phyloP scores from a whole-genome alignment of 2,329 filamentous ascomycete species.

The Onygenales sp. region DNA sequence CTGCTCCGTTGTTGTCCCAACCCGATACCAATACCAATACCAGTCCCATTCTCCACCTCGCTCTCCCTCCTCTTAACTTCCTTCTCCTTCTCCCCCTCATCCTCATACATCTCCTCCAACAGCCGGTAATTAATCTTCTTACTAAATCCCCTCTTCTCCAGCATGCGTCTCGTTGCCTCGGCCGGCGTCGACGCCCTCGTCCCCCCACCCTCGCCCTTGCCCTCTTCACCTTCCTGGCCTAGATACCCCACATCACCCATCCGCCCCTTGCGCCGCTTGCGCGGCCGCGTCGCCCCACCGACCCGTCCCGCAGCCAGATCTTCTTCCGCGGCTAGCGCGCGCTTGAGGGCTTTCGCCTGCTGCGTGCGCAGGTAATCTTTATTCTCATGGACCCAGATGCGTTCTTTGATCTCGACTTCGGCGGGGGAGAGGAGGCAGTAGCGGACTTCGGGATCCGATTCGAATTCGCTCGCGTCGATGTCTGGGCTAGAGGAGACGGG shows the following conservation, averaged over 20 bases:
- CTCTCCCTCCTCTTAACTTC: conserved; percentile 9
- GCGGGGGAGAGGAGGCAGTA: conserved; percentile 65
- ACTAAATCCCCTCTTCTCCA: conserved; percentile 59
- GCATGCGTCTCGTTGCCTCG: conserved; percentile 58
- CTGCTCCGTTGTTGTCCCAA: neutral
- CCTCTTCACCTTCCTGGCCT: conserved; percentile 32
- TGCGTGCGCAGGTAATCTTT: conserved; percentile 84
- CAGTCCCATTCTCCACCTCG: conserved; percentile 16
- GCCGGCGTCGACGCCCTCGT: conserved; percentile 58
- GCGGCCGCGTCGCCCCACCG: conserved; percentile 32
- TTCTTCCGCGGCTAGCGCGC: conserved; percentile 51
- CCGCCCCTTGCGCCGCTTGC: conserved; percentile 40
- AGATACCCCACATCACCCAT: conserved; percentile 39
- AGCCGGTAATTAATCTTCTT: conserved; percentile 63
- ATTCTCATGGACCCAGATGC: conserved; percentile 90
- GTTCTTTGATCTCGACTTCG: conserved; percentile 75
- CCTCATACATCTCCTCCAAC: conserved; percentile 31
- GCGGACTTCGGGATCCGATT: conserved; percentile 76
- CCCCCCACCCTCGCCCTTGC: conserved; percentile 45
- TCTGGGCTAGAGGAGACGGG: conserved; percentile 46
- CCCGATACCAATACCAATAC: conserved; percentile 8
- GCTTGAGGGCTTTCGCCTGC: conserved; percentile 71
- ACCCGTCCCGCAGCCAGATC: neutral
- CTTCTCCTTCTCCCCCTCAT: conserved; percentile 19
- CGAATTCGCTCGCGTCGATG: conserved; percentile 74